Evolutionary conservation across 805 yeast species (phyloP).

Genomic region (Schwanniomyces polymorphus): DNA sequence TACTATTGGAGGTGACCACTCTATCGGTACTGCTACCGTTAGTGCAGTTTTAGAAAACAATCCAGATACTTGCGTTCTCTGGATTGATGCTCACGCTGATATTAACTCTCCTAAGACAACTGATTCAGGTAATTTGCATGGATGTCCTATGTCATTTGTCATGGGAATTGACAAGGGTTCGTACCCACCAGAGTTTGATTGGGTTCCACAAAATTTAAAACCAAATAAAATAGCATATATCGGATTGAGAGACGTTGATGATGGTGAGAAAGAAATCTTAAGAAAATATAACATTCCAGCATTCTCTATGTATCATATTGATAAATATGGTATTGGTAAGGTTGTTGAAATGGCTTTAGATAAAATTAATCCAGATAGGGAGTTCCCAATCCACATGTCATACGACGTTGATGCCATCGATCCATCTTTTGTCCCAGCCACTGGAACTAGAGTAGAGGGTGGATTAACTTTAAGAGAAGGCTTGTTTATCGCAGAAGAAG

Average conservation of each 20-base stretch:
- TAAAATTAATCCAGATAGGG: conserved; percentile 66
- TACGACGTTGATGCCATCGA: conserved; percentile 98
- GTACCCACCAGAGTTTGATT: conserved; percentile 71
- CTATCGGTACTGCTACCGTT: conserved; percentile 92
- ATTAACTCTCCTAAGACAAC: conserved; percentile 86
- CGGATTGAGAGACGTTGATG: conserved; percentile 92
- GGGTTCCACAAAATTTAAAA: conserved; percentile 75
- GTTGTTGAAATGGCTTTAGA: conserved; percentile 91
- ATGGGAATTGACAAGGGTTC: conserved; percentile 72
- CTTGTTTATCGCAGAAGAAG: conserved; percentile 84
- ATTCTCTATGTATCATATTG: conserved; percentile 94
- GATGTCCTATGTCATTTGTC: conserved; percentile 92
- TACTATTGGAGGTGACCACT: conserved; percentile 95
- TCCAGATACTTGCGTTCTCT: conserved; percentile 86
- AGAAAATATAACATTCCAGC: conserved; percentile 75
- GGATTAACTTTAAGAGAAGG: conserved; percentile 95
- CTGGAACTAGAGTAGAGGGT: conserved; percentile 97
- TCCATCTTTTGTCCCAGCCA: conserved; percentile 91
- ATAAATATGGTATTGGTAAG: conserved; percentile 86
- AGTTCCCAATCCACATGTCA: conserved; percentile 79
- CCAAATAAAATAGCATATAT: conserved; percentile 81
- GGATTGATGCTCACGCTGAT: conserved; percentile 99
- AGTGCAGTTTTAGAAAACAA: conserved; percentile 74
- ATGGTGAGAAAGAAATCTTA: conserved; percentile 76
- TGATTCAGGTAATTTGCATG: conserved; percentile 89